Conservation (phyloP, 2,329 filamentous ascomycete genomes). For the Trichoderma cornu-damae region DNA sequence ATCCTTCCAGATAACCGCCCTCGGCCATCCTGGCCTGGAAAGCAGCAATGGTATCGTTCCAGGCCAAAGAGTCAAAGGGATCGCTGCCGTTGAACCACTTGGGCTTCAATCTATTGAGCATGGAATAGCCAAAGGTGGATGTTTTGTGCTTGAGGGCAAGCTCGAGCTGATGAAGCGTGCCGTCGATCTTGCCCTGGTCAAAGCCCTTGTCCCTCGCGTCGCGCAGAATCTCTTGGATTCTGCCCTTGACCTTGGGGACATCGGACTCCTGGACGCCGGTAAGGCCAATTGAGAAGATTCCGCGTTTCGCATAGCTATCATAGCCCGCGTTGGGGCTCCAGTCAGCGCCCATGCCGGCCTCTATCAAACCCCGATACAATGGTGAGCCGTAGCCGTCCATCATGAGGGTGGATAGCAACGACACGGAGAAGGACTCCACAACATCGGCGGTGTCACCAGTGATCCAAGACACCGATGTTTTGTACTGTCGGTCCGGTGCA, state of each 20-base stretch:
- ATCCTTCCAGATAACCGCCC: conserved; percentile 73
- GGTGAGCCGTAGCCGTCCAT: conserved; percentile 96
- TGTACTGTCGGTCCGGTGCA: conserved; percentile 80
- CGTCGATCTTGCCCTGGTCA: conserved; percentile 84
- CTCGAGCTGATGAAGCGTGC: conserved; percentile 88
- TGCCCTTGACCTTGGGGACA: conserved; percentile 68
- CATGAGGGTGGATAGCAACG: conserved; percentile 74
- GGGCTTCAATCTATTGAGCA: conserved; percentile 82
- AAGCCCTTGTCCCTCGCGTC: conserved; percentile 73
- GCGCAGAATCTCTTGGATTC: conserved; percentile 65
- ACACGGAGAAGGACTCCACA: conserved; percentile 81
- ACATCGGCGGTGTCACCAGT: conserved; percentile 77
- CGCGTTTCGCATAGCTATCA: conserved; percentile 68
- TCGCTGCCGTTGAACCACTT: conserved; percentile 95
- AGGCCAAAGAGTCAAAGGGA: conserved; percentile 83
- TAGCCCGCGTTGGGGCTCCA: conserved; percentile 95
- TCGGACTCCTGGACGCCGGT: conserved; percentile 83
- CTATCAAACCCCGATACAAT: conserved; percentile 81
- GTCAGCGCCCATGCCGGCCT: conserved; percentile 83
- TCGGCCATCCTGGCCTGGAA: conserved; percentile 74
- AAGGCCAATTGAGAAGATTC: conserved; percentile 84
- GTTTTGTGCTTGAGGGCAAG: conserved; percentile 95
- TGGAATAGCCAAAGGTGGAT: conserved; percentile 84
- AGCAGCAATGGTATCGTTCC: conserved; percentile 79
- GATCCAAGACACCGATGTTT: conserved; percentile 91